phyloP scores from a whole-genome alignment of 2,329 filamentous ascomycete genomes.

The Alternaria novae-zelandiae region DNA sequence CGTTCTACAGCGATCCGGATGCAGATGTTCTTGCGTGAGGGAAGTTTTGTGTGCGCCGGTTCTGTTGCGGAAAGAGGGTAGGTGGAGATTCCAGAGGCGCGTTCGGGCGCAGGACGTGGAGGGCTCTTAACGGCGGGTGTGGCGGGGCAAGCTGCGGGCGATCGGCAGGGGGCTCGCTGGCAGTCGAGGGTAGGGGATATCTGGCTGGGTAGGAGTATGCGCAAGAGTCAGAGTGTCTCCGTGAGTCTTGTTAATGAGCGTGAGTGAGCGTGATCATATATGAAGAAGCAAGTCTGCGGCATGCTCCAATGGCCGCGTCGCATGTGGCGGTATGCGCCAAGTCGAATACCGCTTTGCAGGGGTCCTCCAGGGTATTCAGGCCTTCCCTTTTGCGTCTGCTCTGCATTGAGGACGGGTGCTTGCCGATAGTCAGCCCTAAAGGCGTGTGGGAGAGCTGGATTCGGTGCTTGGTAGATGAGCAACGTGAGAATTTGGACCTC shows the following conservation, averaged over 20 bases:
- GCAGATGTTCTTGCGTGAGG: background rate
- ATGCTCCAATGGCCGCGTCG: slow-evolving; percentile 29
- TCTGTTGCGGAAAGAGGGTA: slow-evolving; percentile 4
- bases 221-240: slow-evolving; percentile 11
- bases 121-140: slow-evolving; percentile 7
- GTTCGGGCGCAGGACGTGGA: slow-evolving; percentile 19
- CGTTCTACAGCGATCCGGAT: background rate
- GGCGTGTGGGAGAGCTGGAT: slow-evolving; percentile 6
- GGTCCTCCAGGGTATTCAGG: slow-evolving; percentile 17
- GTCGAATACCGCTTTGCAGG: slow-evolving; percentile 18
- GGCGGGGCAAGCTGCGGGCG: slow-evolving; percentile 30
- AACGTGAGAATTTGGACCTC: slow-evolving; percentile 11
- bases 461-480: slow-evolving; percentile 8
- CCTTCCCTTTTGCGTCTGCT: slow-evolving; percentile 25
- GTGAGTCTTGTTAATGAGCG: slow-evolving; percentile 5
- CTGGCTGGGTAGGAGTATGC: slow-evolving; percentile 2
- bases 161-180: background rate
- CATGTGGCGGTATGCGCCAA: slow-evolving; percentile 34
- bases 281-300: slow-evolving; percentile 31
- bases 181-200: background rate
- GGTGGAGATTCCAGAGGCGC: slow-evolving; percentile 18
- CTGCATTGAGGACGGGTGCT: slow-evolving; percentile 7
- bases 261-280: slow-evolving; percentile 13
- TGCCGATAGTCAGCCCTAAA: background rate
- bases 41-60: background rate